Evolutionary conservation across 2,329 filamentous ascomycete species (phyloP), one percentile per base, ranked within the genome.

Genomic region (Cucurbitaria berberidis): DNA sequence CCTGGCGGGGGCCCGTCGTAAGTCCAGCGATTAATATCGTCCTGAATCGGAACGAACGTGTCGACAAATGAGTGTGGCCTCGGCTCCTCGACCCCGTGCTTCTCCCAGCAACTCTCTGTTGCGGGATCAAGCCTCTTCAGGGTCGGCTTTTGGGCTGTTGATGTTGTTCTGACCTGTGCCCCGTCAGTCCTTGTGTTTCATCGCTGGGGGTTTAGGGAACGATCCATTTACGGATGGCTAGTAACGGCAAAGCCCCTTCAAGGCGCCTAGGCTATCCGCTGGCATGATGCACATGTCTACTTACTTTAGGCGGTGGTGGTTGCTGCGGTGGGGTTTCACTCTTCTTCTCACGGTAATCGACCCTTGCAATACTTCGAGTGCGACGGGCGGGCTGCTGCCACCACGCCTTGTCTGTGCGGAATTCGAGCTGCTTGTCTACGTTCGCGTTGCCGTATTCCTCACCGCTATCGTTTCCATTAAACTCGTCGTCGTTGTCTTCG

Each of bases 1-100:
- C 29, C 36, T n/a, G 32, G 34, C 5, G 48, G 55, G 24, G 46
- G 36, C 27, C 53, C 51, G 22, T 60, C 45, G 45, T 48, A 43
- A 22, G 50, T 56, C 60, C 60, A 63, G 24, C 55, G 52, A 21
- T 51, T 15, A 7, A 60, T 38, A 45, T 64, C 57, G 46, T 55
- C 53, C 30, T 53, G 24, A 3, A 45, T 57, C 3, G 55, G 45
- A 30, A 59, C 16, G 29, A 66, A 64, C 13, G 58, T 48, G 19
- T 57, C 43, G 6, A 16, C 6, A 34, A 59, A 24, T 22, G 36
- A 63, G 22, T 53, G 44, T 7, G 48, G 39, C 21, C 18, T 45
- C 10, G 27, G 9, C 19, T 59, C 49, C 38, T 60, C 45, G 22
- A 19, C 27, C n/a, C 30, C 41, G 19, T 48, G 39, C 19, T 35